Percentiles rank a stretch among this genome's conserved stretches.
Evolutionary conservation across 2,329 filamentous ascomycete genomes (phyloP).

Genomic region (Macrophomina tecta): DNA sequence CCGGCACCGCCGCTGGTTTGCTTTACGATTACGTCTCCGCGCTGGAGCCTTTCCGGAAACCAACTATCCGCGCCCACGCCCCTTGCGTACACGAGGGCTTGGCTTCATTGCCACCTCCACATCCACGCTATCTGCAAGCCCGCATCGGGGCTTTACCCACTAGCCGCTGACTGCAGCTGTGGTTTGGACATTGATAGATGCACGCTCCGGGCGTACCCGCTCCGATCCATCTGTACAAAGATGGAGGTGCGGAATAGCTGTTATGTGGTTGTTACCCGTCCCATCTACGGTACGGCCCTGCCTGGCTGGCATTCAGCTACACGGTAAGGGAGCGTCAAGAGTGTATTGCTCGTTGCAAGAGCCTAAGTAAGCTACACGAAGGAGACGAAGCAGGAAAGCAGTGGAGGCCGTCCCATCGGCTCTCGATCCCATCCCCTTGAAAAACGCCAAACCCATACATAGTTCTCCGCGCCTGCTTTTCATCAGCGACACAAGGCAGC

Average conservation of each 20-base stretch:
- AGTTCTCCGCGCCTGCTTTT: conserved; percentile 27
- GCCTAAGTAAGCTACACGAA: conserved; percentile 28
- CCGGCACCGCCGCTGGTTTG: neutral
- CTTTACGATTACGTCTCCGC: neutral
- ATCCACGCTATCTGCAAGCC: conserved; percentile 2
- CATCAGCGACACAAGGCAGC: conserved; percentile 25
- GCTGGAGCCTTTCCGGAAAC: neutral
- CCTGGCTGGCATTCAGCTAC: neutral
- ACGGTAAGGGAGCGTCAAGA: conserved; percentile 11
- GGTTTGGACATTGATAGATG: neutral
- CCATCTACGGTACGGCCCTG: neutral
- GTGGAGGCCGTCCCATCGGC: conserved; percentile 14
- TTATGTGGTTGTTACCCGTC: neutral
- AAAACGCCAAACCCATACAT: conserved; percentile 28
- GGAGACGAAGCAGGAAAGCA: conserved; percentile 23
- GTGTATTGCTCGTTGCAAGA: conserved; percentile 24
- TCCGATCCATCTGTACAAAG: neutral
- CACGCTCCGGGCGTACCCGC: neutral
- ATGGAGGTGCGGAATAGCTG: neutral
- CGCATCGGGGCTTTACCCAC: neutral
- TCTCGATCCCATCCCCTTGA: conserved; percentile 18
- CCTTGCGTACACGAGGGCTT: conserved; percentile 8
- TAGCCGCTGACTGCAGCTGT: conserved; percentile 3
- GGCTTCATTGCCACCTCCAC: conserved; percentile 14
- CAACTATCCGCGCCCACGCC: neutral